Percentiles rank a stretch among this genome's conserved stretches.
Conservation (phyloP, 2,329 filamentous ascomycete genomes). For the Penicillium sp. region DNA sequence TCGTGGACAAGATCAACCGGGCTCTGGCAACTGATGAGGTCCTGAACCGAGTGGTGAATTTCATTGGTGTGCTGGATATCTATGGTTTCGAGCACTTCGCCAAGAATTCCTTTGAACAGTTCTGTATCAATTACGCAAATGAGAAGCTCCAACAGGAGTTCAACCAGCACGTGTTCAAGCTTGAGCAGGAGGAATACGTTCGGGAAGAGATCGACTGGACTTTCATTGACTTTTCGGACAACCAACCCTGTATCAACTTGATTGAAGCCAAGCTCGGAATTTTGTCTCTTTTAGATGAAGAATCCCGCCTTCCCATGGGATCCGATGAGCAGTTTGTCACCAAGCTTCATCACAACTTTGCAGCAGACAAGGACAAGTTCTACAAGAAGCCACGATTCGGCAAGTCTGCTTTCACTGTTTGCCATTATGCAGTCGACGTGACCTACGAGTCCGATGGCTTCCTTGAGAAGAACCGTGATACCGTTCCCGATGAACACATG, state of each 20-base stretch:
- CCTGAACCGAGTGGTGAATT: constrained; percentile 77
- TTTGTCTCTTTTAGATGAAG: constrained; percentile 89
- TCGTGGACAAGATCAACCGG: constrained; percentile 94
- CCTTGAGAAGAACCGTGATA: constrained; percentile 99
- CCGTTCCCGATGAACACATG: constrained; percentile 97
- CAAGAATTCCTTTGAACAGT: constrained; percentile 99
- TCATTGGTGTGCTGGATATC: constrained; percentile 98
- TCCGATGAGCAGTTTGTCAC: constrained; percentile 96
- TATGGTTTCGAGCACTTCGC: constrained; percentile 99
- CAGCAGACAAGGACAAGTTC: constrained; percentile 87
- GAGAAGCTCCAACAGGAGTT: constrained; percentile 99
- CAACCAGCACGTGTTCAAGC: constrained; percentile 98
- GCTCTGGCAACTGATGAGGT: constrained; percentile 90
- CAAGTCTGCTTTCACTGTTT: constrained; percentile 96
- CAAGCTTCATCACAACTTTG: constrained; percentile 94
- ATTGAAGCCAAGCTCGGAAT: constrained; percentile 98
- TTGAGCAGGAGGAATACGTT: constrained; percentile 97
- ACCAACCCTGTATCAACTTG: constrained; percentile 97
- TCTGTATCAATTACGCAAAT: constrained; percentile 99
- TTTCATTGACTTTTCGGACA: constrained; percentile 99
- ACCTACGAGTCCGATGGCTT: constrained; percentile 99
- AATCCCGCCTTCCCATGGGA: constrained; percentile 94
- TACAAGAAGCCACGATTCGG: constrained; percentile 99
- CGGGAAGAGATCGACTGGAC: constrained; percentile 98
- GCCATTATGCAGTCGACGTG: constrained; percentile 96